Base-by-base conservation (phyloP, 129 eudicot species). In the Flaveria robusta region DNA sequence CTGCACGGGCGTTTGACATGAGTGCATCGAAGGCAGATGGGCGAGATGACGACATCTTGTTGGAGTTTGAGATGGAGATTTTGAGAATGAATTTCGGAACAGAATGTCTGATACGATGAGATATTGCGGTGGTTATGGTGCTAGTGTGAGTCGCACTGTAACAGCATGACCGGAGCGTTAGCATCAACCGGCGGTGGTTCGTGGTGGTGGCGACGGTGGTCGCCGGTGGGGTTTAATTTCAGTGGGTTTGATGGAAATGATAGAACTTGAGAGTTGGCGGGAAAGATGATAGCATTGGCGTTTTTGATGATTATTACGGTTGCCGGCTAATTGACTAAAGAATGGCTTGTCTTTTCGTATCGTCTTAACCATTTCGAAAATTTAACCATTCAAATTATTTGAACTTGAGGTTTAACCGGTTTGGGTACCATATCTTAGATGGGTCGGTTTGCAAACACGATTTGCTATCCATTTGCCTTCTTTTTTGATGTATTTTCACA, bases 21-120 rank as follows among this genome's bases (percentile, higher is more conserved):
- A 93, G 87, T 23, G 89, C 83, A 27, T 88, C 97, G 80, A 93
- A 93, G 47, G 96, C 98, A 0, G 95, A 85, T 43, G 87, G 95
- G 14, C 82, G 91, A 69, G 91, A 75, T 47, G 87, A 72, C 0
- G 98, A 86, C 91, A 86, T 86, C 24, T 63, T 63, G 68, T 66
- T 47, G 66, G 85, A 29, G 16, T 66, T 20, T 6, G 81, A 27
- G 22, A 55, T 19, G 15, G 59, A 29, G 47, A 77, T 77, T 23
- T 29, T 75, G 67, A 58, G 63, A 31, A 77, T 23, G 27, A 51
- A 59, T 54, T 68, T 83, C 11, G 34, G 52, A 45, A 65, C 45
- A 23, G 58, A 6, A 24, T 37, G 74, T 29, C 47, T 56, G 73
- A 85, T 47, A 34, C 70, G 60, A 74, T 13, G 83, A 43, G 83